Percentiles rank a stretch among this genome's conserved stretches.
phyloP scores from a whole-genome alignment of 768 basidiomycete genomes.

The Mycena rebaudengoi region DNA sequence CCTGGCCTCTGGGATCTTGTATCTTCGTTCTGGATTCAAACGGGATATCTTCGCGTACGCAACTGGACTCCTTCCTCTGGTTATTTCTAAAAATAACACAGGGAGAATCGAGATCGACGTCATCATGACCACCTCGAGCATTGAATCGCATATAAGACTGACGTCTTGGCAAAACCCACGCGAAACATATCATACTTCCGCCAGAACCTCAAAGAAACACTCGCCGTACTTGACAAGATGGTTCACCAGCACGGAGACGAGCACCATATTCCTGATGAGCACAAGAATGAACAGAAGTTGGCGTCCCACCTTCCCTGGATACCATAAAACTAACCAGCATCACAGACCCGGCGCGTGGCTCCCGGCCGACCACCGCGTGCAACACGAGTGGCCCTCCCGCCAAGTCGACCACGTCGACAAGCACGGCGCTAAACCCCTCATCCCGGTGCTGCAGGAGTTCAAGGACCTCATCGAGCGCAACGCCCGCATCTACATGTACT shows the following conservation, averaged over 20 bases:
- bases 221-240: background rate
- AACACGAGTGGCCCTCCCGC: conserved; percentile 12
- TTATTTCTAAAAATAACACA: background rate
- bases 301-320: background rate
- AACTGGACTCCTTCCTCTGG: background rate
- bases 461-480: conserved; percentile 30
- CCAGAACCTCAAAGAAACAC: background rate
- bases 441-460: conserved; percentile 29
- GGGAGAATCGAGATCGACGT: background rate
- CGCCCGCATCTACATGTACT: conserved; percentile 30
- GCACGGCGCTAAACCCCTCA: background rate
- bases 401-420: conserved; percentile 14
- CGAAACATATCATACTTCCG: background rate
- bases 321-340: background rate
- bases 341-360: conserved; percentile 7
- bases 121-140: background rate
- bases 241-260: conserved; percentile 14
- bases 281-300: conserved; percentile 4
- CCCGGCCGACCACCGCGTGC: conserved; percentile 8
- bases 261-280: background rate
- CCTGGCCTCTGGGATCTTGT: background rate
- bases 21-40: background rate
- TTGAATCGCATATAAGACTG: background rate
- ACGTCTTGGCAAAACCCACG: background rate
- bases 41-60: background rate